Evolutionary conservation across 345 rosid species (phyloP).

Genomic region (Citrus inodora): DNA sequence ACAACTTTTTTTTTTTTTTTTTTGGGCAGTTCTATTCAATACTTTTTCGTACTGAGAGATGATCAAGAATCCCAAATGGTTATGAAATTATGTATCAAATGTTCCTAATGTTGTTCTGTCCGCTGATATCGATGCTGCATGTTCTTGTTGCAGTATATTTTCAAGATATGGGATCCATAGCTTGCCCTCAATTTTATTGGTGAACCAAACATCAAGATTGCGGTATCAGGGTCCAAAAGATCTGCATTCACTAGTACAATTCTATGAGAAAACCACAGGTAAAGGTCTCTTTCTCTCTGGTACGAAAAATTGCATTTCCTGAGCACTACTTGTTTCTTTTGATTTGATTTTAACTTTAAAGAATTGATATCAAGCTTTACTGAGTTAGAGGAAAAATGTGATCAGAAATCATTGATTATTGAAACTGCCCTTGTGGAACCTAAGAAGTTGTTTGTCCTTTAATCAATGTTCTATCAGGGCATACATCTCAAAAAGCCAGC

Average conservation of each 20-base stretch:
- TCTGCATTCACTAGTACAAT: slow-evolving; percentile 55
- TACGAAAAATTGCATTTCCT: not conserved
- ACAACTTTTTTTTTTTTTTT: too few relatives aligned
- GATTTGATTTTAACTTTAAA: not conserved
- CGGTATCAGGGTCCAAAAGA: slow-evolving; percentile 61
- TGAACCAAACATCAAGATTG: slow-evolving; percentile 56
- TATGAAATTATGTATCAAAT: not conserved
- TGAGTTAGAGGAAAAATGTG: not conserved
- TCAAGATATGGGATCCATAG: slow-evolving; percentile 86
- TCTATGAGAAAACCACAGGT: slow-evolving; percentile 77
- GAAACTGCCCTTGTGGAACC: not conserved
- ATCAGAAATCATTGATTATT: slow-evolving; percentile 5
- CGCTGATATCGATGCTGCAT: slow-evolving; percentile 9
- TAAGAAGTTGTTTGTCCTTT: not conserved
- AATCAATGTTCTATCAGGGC: not conserved
- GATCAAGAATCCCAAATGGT: not conserved
- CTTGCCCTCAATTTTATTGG: slow-evolving; percentile 67
- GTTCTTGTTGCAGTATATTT: slow-evolving; percentile 50
- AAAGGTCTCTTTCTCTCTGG: not conserved
- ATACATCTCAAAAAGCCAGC: not conserved
- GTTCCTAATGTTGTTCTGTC: not conserved
- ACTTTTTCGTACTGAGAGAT: not conserved
- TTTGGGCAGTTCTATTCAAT: not conserved
- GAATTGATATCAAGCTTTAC: not conserved
- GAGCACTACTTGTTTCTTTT: not conserved